Percentiles rank a stretch among this genome's conserved stretches.
Evolutionary conservation across 2,329 filamentous ascomycete species (phyloP).

Genomic region (Cladosporium phlei): DNA sequence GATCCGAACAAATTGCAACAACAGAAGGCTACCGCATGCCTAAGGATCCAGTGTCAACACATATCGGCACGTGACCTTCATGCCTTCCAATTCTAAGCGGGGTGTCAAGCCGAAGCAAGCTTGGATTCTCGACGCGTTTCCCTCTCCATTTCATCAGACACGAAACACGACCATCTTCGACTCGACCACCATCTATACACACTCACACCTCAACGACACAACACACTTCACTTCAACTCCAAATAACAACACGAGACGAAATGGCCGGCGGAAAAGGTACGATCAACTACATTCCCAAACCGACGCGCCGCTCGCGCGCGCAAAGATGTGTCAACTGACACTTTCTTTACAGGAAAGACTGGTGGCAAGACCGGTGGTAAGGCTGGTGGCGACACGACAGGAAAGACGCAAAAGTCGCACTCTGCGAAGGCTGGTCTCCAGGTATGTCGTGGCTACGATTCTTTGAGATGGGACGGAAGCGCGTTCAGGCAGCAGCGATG

Average conservation of each 20-base stretch:
- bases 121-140: too few species aligned
- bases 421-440: conserved; percentile 92
- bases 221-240: conserved; percentile 7
- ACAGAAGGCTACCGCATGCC: too few species aligned
- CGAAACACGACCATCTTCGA: background rate
- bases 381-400: conserved; percentile 61
- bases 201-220: conserved; percentile 10
- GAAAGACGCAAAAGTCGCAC: conserved; percentile 90
- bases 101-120: too few species aligned
- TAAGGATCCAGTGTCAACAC: too few species aligned
- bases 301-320: conserved; percentile 18
- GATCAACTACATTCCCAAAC: conserved; percentile 48
- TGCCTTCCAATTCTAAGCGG: too few species aligned
- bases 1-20: too few species aligned
- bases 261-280: conserved; percentile 93
- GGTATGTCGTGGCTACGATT: conserved; percentile 59
- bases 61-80: too few species aligned
- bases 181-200: background rate
- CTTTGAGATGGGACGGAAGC: background rate
- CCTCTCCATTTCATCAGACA: background rate
- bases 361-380: conserved; percentile 90
- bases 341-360: conserved; percentile 43
- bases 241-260: conserved; percentile 15
- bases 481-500: background rate
- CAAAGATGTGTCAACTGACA: conserved; percentile 27